Evolutionary conservation across 2,329 filamentous ascomycete species (phyloP).

Genomic region (Paecilomyces dactylethromorphus): DNA sequence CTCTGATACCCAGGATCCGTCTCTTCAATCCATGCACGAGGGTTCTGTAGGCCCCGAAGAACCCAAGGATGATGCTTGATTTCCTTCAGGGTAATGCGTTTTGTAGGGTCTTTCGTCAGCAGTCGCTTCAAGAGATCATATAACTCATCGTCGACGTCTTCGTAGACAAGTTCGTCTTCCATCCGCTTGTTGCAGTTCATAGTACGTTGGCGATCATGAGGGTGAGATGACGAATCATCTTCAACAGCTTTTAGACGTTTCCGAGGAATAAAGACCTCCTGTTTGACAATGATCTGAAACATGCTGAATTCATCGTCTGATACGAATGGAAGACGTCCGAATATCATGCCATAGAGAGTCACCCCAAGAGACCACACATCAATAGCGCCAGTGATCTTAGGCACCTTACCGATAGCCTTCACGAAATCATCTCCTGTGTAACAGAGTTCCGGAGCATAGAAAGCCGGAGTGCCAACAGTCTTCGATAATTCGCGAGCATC

Average conservation of each 20-base stretch:
- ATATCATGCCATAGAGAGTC: slow-evolving; percentile 92
- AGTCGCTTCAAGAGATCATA: slow-evolving; percentile 72
- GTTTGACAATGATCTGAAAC: slow-evolving; percentile 84
- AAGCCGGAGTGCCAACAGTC: slow-evolving; percentile 93
- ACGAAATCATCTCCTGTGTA: slow-evolving; percentile 67
- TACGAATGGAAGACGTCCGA: slow-evolving; percentile 86
- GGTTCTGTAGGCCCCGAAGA: slow-evolving; percentile 66
- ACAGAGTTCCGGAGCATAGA: slow-evolving; percentile 94
- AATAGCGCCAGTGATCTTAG: slow-evolving; percentile 82
- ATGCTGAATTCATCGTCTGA: slow-evolving; percentile 88
- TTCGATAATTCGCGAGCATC: slow-evolving; percentile 95
- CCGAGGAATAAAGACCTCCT: slow-evolving; percentile 82
- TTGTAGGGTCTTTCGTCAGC: slow-evolving; percentile 80
- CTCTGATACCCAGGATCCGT: slow-evolving; percentile 76
- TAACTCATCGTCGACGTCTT: slow-evolving; percentile 74
- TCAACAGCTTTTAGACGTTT: slow-evolving; percentile 70
- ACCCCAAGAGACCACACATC: slow-evolving; percentile 97
- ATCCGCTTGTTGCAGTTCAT: slow-evolving; percentile 64
- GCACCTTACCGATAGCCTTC: slow-evolving; percentile 49
- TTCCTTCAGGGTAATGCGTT: slow-evolving; percentile 81
- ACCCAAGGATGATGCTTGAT: slow-evolving; percentile 96
- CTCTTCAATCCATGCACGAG: slow-evolving; percentile 80
- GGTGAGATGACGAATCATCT: slow-evolving; percentile 39
- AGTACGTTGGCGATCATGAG: slow-evolving; percentile 39
- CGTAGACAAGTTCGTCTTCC: slow-evolving; percentile 74